These are phyloP conservation scores for Neofusicoccum sp. DNA, from an alignment of 2,329 filamentous ascomycete species.

Conservation along the genomic window DNA sequence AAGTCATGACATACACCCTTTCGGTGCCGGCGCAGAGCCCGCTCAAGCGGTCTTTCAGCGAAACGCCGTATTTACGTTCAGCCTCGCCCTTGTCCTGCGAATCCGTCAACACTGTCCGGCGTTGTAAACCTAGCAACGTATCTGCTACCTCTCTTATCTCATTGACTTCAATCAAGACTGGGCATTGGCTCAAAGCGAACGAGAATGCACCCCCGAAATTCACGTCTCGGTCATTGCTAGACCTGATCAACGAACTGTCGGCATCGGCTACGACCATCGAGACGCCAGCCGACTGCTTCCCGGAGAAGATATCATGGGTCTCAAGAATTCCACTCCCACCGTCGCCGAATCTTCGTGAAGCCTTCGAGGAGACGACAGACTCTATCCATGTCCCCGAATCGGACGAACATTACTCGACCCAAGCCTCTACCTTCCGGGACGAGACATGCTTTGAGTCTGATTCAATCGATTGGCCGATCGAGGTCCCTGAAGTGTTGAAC, in stretches of 20 bases:
- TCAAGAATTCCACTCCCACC: conserved; percentile 15
- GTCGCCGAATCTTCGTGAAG: conserved; percentile 15
- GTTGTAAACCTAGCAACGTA: conserved; percentile 19
- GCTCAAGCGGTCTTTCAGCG: conserved; percentile 43
- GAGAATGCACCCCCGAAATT: conserved; percentile 34
- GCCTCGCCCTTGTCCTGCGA: conserved; percentile 29
- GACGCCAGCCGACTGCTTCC: background rate
- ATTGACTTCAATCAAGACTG: conserved; percentile 26
- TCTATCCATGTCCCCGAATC: conserved; percentile 9
- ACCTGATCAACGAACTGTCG: conserved; percentile 29
- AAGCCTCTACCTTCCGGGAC: conserved; percentile 1
- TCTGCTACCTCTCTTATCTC: conserved; percentile 38
- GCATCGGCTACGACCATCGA: background rate
- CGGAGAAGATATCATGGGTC: conserved; percentile 4
- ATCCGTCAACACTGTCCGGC: conserved; percentile 16
- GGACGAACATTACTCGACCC: background rate
- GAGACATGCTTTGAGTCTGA: background rate
- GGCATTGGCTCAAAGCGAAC: conserved; percentile 27
- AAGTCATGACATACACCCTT: conserved; percentile 39
- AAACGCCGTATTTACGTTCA: conserved; percentile 37
- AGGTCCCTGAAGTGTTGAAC: background rate
- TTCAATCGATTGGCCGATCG: conserved; percentile 1
- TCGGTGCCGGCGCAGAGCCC: conserved; percentile 39
- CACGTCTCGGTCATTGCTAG: conserved; percentile 33
- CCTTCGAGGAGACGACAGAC: conserved; percentile 1